Percentiles rank a stretch among this genome's conserved stretches.
These are phyloP conservation scores for Royoungia palumana DNA, from an alignment of 768 basidiomycete species.

Conservation along the genomic window DNA sequence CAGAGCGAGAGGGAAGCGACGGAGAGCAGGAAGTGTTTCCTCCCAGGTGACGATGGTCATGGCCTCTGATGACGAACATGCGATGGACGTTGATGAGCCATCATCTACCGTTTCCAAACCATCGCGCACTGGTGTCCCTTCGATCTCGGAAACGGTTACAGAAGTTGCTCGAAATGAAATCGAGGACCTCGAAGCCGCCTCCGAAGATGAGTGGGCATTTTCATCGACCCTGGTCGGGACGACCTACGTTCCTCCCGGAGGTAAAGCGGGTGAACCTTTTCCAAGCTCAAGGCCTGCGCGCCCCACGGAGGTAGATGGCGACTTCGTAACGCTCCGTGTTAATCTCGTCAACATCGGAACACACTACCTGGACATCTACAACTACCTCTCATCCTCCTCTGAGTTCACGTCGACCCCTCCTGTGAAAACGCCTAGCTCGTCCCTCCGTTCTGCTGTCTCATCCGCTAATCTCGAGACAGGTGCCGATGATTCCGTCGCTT, in stretches of 20 bases:
- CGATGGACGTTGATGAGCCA: constrained; percentile 25
- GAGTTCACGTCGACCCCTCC: background rate
- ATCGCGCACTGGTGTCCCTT: background rate
- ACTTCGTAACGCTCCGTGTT: constrained; percentile 17
- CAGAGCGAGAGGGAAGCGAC: constrained; percentile 6
- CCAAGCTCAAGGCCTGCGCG: background rate
- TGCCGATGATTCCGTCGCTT: constrained; percentile 53
- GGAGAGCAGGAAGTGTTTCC: constrained; percentile 10
- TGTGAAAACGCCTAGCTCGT: constrained; percentile 1
- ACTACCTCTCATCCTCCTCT: background rate
- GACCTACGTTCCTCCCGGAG: constrained; percentile 12
- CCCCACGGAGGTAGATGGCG: background rate
- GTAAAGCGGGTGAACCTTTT: constrained; percentile 8
- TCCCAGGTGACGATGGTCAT: constrained; percentile 21
- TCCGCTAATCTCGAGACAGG: constrained; percentile 34
- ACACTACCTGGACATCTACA: constrained; percentile 20
- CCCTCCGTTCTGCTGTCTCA: constrained; percentile 24
- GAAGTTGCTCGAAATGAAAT: background rate
- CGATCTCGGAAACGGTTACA: background rate
- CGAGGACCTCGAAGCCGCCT: constrained; percentile 1
- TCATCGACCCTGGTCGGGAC: constrained; percentile 27
- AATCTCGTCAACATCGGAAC: constrained; percentile 20
- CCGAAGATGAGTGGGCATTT: constrained; percentile 21
- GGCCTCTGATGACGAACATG: constrained; percentile 22
- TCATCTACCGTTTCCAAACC: constrained; percentile 21